A percentile compares a stretch with the other conserved stretches of the same genome.
phyloP scores from a whole-genome alignment of 1,284 basidiomycete genomes.

The Neonothopanus nambi region DNA sequence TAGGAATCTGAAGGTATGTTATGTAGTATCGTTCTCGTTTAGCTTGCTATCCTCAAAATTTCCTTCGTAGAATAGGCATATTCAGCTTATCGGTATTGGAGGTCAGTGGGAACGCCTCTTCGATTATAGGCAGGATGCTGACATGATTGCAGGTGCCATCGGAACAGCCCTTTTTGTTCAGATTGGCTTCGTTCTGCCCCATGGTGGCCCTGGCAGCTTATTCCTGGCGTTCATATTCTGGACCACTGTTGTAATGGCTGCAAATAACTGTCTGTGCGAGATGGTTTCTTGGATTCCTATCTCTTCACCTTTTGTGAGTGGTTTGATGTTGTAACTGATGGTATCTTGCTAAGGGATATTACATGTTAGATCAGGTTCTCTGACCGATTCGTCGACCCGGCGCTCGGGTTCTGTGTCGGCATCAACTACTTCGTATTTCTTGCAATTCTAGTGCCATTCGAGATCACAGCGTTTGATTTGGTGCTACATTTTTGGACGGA shows the following conservation, averaged over 20 bases:
- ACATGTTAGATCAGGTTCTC: slow-evolving; percentile 40
- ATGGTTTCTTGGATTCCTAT: slow-evolving; percentile 55
- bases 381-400: slow-evolving; percentile 48
- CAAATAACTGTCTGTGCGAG: slow-evolving; percentile 50
- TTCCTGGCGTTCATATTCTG: slow-evolving; percentile 46
- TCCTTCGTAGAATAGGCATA: slow-evolving; percentile 40
- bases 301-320: slow-evolving; percentile 45
- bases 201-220: slow-evolving; percentile 47
- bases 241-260: slow-evolving; percentile 44
- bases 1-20: slow-evolving; percentile 3
- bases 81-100: slow-evolving; percentile 49
- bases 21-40: too few relatives aligned
- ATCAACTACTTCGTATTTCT: slow-evolving; percentile 48
- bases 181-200: slow-evolving; percentile 41
- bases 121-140: background rate
- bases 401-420: slow-evolving; percentile 45
- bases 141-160: slow-evolving; percentile 34
- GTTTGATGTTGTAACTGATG: too few relatives aligned
- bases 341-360: background rate
- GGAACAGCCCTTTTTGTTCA: slow-evolving; percentile 50
- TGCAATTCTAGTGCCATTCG: slow-evolving; percentile 44
- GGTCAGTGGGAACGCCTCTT: slow-evolving; percentile 23
- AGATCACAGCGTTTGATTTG: slow-evolving; percentile 45
- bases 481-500: slow-evolving; percentile 50
- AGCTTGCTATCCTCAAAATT: background rate